These are phyloP conservation scores for Silene vulgaris DNA, from an alignment of 179 eudicot genomes.

Conservation along the genomic window DNA sequence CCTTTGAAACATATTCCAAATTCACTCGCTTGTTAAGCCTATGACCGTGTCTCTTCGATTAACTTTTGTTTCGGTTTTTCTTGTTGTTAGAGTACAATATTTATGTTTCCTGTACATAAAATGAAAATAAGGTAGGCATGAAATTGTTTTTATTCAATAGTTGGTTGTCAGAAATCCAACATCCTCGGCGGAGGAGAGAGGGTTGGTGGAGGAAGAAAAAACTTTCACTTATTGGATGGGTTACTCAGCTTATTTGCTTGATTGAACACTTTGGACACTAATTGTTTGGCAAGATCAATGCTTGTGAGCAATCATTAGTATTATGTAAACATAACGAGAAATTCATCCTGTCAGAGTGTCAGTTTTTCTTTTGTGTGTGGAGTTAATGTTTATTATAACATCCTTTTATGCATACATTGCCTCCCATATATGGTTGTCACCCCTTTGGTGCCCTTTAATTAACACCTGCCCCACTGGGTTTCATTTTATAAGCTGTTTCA, in stretches of 20 bases:
- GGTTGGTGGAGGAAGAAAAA: background rate
- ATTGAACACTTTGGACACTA: background rate
- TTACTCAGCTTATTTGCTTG: background rate
- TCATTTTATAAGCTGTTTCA: no score
- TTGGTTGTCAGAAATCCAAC: background rate
- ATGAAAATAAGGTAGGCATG: background rate
- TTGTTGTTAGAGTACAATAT: background rate
- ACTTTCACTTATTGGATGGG: background rate
- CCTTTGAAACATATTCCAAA: background rate
- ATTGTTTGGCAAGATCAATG: background rate
- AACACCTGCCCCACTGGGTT: no score
- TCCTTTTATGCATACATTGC: constrained; percentile 2
- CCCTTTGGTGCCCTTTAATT: background rate
- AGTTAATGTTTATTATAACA: background rate
- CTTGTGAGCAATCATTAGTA: background rate
- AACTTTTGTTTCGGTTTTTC: background rate
- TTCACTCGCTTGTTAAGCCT: background rate
- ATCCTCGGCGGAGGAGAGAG: background rate
- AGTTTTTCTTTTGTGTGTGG: background rate
- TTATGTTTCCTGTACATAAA: background rate
- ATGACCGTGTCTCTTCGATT: background rate
- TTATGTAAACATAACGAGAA: background rate
- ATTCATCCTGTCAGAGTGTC: background rate
- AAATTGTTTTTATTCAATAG: background rate
- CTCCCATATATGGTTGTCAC: background rate